Evolutionary conservation across 768 basidiomycete species (phyloP), one percentile per base, ranked within the genome.

Genomic region (Mycena pura): DNA sequence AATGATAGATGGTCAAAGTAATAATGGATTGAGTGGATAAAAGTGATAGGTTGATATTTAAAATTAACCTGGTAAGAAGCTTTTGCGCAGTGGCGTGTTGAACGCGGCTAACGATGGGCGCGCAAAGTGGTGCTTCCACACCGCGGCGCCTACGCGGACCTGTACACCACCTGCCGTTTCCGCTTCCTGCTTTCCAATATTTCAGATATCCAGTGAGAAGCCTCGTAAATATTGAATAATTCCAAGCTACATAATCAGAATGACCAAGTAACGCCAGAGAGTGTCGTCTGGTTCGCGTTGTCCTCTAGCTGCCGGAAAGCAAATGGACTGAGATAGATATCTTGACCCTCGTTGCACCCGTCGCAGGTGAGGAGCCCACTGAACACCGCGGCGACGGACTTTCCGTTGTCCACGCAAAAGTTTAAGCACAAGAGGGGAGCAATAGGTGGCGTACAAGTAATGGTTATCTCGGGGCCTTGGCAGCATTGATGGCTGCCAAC

Each of bases 101-200:
- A n/a, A n/a, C n/a, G n/a, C n/a, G n/a, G n/a, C n/a, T n/a, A n/a
- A n/a, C n/a, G n/a, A n/a, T n/a, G n/a, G n/a, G n/a, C n/a, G n/a
- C n/a, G n/a, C n/a, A n/a, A n/a, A n/a, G n/a, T n/a, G n/a, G n/a
- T n/a, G n/a, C n/a, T n/a, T n/a, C n/a, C 44, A 45, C 44, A 22
- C 44, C 24, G 28, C 7, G 44, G 44, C 24, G 44, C 44, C 44
- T 27, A 28, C 15, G 40, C 40, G 44, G 44, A 45, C 27, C 25
- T 45, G 44, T 36, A 9, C 34, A 36, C 34, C 34, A 36, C 34
- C 22, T 56, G 41, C 1, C 68, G 46, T 28, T 57, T 49, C 19
- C 56, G 51, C 41, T 50, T 64, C 44, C 71, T 68, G 0, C 69
- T 72, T 0, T 74, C 44, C 44, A 45, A 29, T 25, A 17, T 45